Evolutionary conservation across 768 basidiomycete genomes (phyloP).

Genomic region (Pisolithus tinctorius): DNA sequence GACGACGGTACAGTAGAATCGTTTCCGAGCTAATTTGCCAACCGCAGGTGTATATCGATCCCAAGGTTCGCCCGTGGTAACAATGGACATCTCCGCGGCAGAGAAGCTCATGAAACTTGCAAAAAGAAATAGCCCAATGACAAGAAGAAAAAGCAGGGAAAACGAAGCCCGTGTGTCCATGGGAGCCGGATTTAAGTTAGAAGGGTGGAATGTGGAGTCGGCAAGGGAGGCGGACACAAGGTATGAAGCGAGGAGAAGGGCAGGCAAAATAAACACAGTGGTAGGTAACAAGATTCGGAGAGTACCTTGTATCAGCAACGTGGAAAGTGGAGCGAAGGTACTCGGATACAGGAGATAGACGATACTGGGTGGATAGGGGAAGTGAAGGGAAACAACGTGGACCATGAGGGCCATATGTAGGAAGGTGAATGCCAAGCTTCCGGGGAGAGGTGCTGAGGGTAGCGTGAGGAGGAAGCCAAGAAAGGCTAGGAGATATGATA

Average conservation of each 20-base stretch:
- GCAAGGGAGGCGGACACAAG: constrained; percentile 44
- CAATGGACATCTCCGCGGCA: constrained; percentile 14
- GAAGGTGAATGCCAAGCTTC: constrained; percentile 33
- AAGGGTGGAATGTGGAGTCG: constrained; percentile 26
- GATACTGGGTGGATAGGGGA: constrained; percentile 39
- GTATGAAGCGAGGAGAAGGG: constrained; percentile 35
- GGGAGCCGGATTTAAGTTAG: constrained; percentile 29
- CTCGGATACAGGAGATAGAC: constrained; percentile 35
- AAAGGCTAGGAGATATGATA: constrained; percentile 33
- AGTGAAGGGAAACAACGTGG: constrained; percentile 40
- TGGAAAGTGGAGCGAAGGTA: constrained; percentile 37
- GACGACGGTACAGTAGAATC: constrained; percentile 31
- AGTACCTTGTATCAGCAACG: constrained; percentile 35
- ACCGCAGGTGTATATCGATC: constrained; percentile 40
- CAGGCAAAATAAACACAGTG: constrained; percentile 42
- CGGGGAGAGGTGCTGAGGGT: constrained; percentile 38
- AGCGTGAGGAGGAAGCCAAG: constrained; percentile 35
- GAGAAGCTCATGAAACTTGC: constrained; percentile 28
- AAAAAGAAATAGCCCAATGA: constrained; percentile 29
- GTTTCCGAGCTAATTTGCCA: constrained; percentile 38
- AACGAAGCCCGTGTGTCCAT: constrained; percentile 43
- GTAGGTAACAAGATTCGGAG: constrained; percentile 33
- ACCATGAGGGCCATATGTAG: constrained; percentile 33
- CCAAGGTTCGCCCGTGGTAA: constrained; percentile 28
- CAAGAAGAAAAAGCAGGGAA: constrained; percentile 29